Percentiles rank a stretch among this genome's conserved stretches.
Conservation (phyloP, 768 basidiomycete species). For the Tephrocybe sp. region DNA sequence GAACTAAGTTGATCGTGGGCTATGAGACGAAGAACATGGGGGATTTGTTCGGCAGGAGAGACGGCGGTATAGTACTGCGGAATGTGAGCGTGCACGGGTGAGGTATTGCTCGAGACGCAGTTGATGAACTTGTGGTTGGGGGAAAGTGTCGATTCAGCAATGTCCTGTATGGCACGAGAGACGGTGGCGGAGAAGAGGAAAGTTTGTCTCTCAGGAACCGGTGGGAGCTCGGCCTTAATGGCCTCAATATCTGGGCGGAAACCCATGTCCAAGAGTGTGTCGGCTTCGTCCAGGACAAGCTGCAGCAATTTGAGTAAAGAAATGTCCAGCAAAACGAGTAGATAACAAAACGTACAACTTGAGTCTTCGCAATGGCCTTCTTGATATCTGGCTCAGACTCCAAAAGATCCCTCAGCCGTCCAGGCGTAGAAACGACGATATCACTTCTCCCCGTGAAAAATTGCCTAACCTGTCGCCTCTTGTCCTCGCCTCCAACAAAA, state of each 20-base stretch:
- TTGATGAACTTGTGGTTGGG: constrained; percentile 71
- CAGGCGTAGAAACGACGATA: constrained; percentile 90
- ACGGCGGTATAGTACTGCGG: constrained; percentile 84
- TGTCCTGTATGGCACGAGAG: constrained; percentile 65
- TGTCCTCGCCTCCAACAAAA: constrained; percentile 77
- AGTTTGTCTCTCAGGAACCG: constrained; percentile 72
- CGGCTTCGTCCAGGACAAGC: constrained; percentile 93
- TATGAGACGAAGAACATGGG: constrained; percentile 76
- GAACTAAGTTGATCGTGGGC: constrained; percentile 85
- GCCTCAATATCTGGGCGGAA: constrained; percentile 85
- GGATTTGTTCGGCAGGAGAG: constrained; percentile 68
- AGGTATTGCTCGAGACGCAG: constrained; percentile 59
- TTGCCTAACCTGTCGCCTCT: constrained; percentile 61
- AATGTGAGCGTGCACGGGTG: constrained; percentile 72
- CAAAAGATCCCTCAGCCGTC: constrained; percentile 76
- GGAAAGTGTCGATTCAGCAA: constrained; percentile 62
- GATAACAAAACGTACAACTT: constrained; percentile 47
- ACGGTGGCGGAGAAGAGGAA: constrained; percentile 92
- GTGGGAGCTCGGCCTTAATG: constrained; percentile 65
- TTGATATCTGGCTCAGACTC: constrained; percentile 55
- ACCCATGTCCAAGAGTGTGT: constrained; percentile 89
- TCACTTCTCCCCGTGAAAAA: constrained; percentile 70
- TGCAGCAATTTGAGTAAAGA: constrained; percentile 27
- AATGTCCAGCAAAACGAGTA: neutral
- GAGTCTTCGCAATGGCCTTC: constrained; percentile 50